phyloP scores from a whole-genome alignment of 495 filamentous ascomycete genomes.

The Neurospora sp. region DNA sequence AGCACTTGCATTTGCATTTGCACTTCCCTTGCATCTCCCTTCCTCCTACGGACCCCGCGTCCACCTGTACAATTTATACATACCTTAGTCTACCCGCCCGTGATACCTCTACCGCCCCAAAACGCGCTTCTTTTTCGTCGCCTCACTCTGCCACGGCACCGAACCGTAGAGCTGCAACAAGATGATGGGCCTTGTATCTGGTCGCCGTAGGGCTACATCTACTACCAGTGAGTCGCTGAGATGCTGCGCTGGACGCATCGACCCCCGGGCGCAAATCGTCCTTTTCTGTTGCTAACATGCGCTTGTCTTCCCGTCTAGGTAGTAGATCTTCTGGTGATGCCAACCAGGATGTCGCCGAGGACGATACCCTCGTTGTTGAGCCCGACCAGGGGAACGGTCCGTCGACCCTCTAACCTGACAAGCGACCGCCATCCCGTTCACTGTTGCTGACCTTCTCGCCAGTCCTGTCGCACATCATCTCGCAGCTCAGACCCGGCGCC shows the following conservation, averaged over 20 bases:
- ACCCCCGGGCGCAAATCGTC: background rate
- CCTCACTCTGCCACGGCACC: background rate
- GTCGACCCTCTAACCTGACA: slow-evolving; percentile 14
- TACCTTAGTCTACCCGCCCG: background rate
- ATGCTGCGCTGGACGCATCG: background rate
- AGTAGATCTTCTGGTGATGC: slow-evolving; percentile 38
- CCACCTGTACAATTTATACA: background rate
- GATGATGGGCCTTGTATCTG: slow-evolving; percentile 26
- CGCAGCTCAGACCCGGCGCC: slow-evolving; percentile 87
- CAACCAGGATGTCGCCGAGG: slow-evolving; percentile 39
- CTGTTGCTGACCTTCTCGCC: slow-evolving; percentile 7
- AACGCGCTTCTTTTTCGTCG: background rate
- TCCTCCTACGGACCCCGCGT: background rate
- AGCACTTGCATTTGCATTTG: background rate
- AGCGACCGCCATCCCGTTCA: background rate
- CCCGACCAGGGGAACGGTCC: slow-evolving; percentile 63
- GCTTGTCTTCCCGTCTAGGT: slow-evolving; percentile 21
- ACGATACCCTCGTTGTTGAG: slow-evolving; percentile 68
- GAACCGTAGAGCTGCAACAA: background rate
- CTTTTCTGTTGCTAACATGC: slow-evolving; percentile 7
- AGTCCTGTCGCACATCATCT: slow-evolving; percentile 95
- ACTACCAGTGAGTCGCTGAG: slow-evolving; percentile 27
- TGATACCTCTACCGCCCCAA: background rate
- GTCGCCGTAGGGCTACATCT: slow-evolving; percentile 26
- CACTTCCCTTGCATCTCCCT: background rate